Conservation (phyloP, 2,329 filamentous ascomycete genomes). For the Sporothrix protearum region DNA sequence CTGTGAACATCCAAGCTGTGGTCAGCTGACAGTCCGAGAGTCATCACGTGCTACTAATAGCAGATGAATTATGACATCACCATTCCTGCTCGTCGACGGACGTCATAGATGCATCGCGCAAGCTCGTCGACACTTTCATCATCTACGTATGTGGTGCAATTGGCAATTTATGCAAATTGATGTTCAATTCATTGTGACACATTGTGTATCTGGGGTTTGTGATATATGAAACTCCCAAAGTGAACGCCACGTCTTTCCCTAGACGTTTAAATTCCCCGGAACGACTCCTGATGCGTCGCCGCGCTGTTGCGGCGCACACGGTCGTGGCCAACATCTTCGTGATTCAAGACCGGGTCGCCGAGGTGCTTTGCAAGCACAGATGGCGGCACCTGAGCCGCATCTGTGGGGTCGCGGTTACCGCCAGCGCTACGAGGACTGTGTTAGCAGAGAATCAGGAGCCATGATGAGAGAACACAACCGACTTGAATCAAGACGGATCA, state of each 20-base stretch:
- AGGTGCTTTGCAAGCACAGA: constrained; percentile 49
- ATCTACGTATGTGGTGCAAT: too few relatives aligned
- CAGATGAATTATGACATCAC: neutral
- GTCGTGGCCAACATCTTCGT: constrained; percentile 44
- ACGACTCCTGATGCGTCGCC: constrained; percentile 47
- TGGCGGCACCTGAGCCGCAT: constrained; percentile 56
- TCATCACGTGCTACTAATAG: neutral
- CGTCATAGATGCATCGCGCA: neutral
- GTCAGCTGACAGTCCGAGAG: neutral
- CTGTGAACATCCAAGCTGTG: too few relatives aligned
- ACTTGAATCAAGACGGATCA: neutral
- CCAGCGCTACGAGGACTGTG: constrained; percentile 22
- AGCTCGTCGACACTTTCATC: neutral
- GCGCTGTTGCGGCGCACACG: constrained; percentile 46
- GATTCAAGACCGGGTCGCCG: constrained; percentile 45
- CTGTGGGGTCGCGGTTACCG: constrained; percentile 45
- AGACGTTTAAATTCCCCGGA: constrained; percentile 42
- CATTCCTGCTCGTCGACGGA: neutral
- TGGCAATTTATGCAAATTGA: too few relatives aligned
- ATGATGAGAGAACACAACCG: neutral
- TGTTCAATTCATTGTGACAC: neutral
- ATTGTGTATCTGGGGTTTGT: neutral
- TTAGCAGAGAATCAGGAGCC: neutral
- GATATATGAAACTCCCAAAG: neutral
- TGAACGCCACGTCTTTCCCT: constrained; percentile 8